Percentiles rank a stretch among this genome's conserved stretches.
These are phyloP conservation scores for Colletotrichum scovillei DNA, from an alignment of 2,329 filamentous ascomycete genomes.

Conservation along the genomic window DNA sequence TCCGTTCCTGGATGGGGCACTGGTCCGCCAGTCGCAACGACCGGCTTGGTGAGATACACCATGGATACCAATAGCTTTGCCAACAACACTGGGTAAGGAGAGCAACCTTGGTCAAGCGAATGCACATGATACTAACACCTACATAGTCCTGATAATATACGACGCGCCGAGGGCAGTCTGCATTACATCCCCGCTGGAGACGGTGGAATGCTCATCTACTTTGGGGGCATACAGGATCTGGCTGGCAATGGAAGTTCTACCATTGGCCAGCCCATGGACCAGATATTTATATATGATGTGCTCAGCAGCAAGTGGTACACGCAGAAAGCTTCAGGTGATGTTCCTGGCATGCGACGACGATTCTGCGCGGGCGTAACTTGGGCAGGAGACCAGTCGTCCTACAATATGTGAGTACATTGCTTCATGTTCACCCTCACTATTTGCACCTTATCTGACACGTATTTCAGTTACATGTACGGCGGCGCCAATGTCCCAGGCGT, in stretches of 20 bases:
- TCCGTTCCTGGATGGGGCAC: constrained; percentile 62
- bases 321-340: constrained; percentile 64
- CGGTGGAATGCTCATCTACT: constrained; percentile 69
- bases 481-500: constrained; percentile 60
- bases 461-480: constrained; percentile 68
- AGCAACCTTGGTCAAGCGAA: not conserved
- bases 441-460: constrained; percentile 11
- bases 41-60: constrained; percentile 65
- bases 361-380: constrained; percentile 73
- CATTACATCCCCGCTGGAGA: constrained; percentile 70
- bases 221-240: constrained; percentile 67
- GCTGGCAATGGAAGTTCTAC: constrained; percentile 58
- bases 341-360: constrained; percentile 63
- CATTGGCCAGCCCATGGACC: constrained; percentile 56
- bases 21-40: constrained; percentile 58
- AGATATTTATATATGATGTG: constrained; percentile 71
- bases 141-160: constrained; percentile 56
- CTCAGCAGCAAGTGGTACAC: constrained; percentile 69
- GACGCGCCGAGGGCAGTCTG: constrained; percentile 70
- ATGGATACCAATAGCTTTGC: constrained; percentile 63
- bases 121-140: not conserved
- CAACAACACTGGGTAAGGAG: constrained; percentile 59
- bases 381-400: constrained; percentile 69
- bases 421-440: not conserved
- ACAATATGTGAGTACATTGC: constrained; percentile 67